Conservation (phyloP, 2,329 filamentous ascomycete species). For the Colletotrichum tropicale region DNA sequence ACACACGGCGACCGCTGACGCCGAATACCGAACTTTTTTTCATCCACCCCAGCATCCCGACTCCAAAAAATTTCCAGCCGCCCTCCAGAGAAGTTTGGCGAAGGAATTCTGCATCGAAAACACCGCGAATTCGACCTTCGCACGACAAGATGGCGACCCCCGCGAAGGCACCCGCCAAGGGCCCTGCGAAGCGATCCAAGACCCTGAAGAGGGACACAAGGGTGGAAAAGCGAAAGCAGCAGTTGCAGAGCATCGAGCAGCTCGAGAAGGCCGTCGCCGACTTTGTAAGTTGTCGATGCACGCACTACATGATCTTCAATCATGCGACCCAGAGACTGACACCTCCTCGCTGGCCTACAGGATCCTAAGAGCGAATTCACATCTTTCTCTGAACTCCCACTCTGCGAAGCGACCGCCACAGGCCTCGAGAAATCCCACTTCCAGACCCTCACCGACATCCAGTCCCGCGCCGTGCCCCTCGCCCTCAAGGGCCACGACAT, state of each 20-base stretch:
- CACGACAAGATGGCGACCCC: slow-evolving; percentile 16
- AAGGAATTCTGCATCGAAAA: background rate
- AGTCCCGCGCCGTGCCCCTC: slow-evolving; percentile 85
- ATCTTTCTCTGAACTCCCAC: slow-evolving; percentile 82
- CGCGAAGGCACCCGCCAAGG: slow-evolving; percentile 20
- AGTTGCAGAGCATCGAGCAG: slow-evolving; percentile 42
- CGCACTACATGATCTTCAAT: background rate
- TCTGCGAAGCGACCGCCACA: slow-evolving; percentile 78
- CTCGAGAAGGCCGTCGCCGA: slow-evolving; percentile 43
- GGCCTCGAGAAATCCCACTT: slow-evolving; percentile 90
- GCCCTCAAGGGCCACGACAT: slow-evolving; percentile 88
- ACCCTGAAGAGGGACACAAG: slow-evolving; percentile 35
- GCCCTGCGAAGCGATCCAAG: slow-evolving; percentile 27
- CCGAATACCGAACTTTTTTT: slow-evolving; percentile 19
- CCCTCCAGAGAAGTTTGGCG: background rate
- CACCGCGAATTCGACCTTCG: background rate
- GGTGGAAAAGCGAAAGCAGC: slow-evolving; percentile 37
- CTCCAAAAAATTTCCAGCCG: slow-evolving; percentile 16
- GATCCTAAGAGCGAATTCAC: slow-evolving; percentile 66
- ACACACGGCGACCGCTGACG: slow-evolving; percentile 8
- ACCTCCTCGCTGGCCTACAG: slow-evolving; percentile 42
- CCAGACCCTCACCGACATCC: slow-evolving; percentile 88
- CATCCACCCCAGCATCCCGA: background rate
- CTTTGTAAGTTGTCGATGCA: slow-evolving; percentile 36
- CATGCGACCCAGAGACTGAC: background rate